Evolutionary conservation across 208 protist genomes (phyloP), one percentile per base, ranked within the genome.

Genomic region (Acanthamoeba polyphaga): DNA sequence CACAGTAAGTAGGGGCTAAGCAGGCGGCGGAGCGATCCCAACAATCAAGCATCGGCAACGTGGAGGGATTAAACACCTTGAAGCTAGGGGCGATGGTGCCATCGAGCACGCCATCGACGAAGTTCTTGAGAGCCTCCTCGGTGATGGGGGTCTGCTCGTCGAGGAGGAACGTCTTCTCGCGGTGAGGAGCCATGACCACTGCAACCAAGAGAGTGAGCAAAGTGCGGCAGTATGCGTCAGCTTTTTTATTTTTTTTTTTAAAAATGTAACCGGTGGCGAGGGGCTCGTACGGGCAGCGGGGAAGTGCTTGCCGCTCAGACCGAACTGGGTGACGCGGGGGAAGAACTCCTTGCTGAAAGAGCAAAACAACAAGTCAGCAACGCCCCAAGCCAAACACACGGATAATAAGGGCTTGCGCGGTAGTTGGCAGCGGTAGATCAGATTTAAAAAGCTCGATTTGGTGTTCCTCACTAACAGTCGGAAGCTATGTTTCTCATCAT

Each of bases 401-500:
- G 70, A 76, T 76, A 38, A 78, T 22, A n/a, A n/a, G 13, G 70
- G 6, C 0, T 43, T 78, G n/a, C 24, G 29, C 15, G 70, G n/a
- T 32, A 43, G 32, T 27, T n/a, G 15, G 38, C n/a, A 15, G 70
- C 24, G 32, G 46, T 34, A 34, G 32, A 60, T 85, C 76, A 85
- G 76, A 85, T 85, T 85, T 85, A 85, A 85, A 85, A 85, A 85
- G 76, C 76, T 85, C 76, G 76, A 85, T 85, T 85, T 85, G 76
- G 22, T 60, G 34, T 58, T 85, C 76, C 46, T 58, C 76, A 85
- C 34, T 13, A 19, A 24, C 27, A 34, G 22, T 58, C 76, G 46
- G 60, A 32, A 46, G 49, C 38, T 66, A n/a, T 15, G 9, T 19
- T 46, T 70, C 22, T 87, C 49, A 51, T 87, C 78, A 60, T 51